These are phyloP conservation scores for Digitaria exilis DNA, from an alignment of 202 grass and related monocot genomes.

Conservation along the genomic window DNA sequence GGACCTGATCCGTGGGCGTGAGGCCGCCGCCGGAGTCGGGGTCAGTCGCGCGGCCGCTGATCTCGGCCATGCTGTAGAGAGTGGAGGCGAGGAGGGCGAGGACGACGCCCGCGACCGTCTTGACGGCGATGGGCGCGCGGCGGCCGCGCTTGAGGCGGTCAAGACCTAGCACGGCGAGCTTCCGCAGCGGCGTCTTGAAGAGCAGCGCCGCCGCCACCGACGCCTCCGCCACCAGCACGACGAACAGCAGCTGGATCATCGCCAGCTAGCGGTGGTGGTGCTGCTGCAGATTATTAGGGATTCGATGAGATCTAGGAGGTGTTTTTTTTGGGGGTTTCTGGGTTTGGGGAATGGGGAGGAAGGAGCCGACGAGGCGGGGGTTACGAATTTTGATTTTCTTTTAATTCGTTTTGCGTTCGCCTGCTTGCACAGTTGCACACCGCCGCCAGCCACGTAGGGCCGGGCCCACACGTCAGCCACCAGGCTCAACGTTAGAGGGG, in stretches of 20 bases:
- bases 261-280: background rate
- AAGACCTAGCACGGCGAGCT: constrained; percentile 52
- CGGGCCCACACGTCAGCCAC: too few relatives aligned
- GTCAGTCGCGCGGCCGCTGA: constrained; percentile 51
- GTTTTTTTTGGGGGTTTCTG: background rate
- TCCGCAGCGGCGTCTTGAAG: constrained; percentile 75
- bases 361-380: background rate
- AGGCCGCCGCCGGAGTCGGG: constrained; percentile 43
- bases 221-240: constrained; percentile 57
- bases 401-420: too few relatives aligned
- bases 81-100: constrained; percentile 52
- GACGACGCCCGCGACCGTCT: constrained; percentile 66
- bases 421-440: too few relatives aligned
- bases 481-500: too few relatives aligned
- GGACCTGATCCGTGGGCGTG: constrained; percentile 77
- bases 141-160: constrained; percentile 77
- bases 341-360: background rate
- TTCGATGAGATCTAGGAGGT: constrained; percentile 23
- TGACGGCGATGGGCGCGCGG: constrained; percentile 59
- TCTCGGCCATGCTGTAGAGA: constrained; percentile 73
- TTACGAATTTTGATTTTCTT: background rate
- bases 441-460: too few relatives aligned
- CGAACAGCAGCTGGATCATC: constrained; percentile 81
- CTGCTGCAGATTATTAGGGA: background rate
- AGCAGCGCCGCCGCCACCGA: constrained; percentile 53